These are phyloP conservation scores for Myxozyma geophila DNA, from an alignment of 805 yeast genomes.

Conservation along the genomic window DNA sequence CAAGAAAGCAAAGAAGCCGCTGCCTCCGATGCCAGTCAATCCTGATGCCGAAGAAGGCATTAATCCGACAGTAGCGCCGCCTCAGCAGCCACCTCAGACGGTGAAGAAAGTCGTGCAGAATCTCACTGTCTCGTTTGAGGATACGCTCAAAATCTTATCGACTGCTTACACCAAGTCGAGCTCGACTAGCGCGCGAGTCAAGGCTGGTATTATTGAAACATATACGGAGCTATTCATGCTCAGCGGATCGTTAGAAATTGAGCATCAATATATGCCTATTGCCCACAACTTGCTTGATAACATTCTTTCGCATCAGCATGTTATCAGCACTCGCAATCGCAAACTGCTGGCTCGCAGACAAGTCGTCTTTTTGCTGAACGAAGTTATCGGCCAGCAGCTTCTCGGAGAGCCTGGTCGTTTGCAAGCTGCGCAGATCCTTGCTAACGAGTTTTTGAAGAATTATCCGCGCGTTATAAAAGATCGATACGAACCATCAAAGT, in stretches of 20 bases:
- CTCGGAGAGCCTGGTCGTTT: conserved; percentile 43
- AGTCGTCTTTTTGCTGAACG: conserved; percentile 38
- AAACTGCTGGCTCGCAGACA: conserved; percentile 39
- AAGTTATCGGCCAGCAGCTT: conserved; percentile 39
- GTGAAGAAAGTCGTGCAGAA: conserved; percentile 32
- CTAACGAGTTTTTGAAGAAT: conserved; percentile 37
- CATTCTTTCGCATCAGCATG: conserved; percentile 28
- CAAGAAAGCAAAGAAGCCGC: conserved; percentile 36
- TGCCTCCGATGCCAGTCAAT: conserved; percentile 7
- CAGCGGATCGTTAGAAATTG: conserved; percentile 35
- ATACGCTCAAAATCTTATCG: conserved; percentile 35
- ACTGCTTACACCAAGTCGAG: conserved; percentile 34
- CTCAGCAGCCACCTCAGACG: conserved; percentile 22
- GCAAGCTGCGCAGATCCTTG: conserved; percentile 37
- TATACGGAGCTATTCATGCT: conserved; percentile 35
- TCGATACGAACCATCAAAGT: conserved; percentile 37
- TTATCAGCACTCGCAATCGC: conserved; percentile 29
- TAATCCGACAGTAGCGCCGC: conserved; percentile 20
- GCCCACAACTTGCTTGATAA: conserved; percentile 36
- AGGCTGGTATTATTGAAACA: conserved; percentile 41
- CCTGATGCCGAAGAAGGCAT: conserved; percentile 24
- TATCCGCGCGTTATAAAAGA: conserved; percentile 38
- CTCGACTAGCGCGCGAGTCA: conserved; percentile 29
- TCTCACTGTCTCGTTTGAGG: conserved; percentile 35
- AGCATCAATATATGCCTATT: conserved; percentile 36